Evolutionary conservation across 2,329 filamentous ascomycete species (phyloP).

Genomic region (Cucurbitaria berberidis): DNA sequence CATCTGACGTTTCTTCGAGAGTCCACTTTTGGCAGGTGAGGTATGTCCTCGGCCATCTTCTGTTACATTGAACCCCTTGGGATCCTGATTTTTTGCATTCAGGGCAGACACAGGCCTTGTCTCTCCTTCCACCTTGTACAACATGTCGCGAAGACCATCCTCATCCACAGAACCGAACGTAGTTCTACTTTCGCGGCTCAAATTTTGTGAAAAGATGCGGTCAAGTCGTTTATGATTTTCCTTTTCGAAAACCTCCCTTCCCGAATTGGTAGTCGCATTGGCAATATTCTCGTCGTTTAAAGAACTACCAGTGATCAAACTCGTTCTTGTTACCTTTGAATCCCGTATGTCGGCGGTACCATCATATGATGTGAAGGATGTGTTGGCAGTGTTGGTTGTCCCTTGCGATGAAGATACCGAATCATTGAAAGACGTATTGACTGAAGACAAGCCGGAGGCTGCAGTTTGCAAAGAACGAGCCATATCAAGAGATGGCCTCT

Average conservation of each 20-base stretch:
- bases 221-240: slow-evolving; percentile 3
- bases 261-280: slow-evolving; percentile 8
- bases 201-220: slow-evolving; percentile 15
- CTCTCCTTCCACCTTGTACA: slow-evolving; percentile 17
- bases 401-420: slow-evolving; percentile 32
- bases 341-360: slow-evolving; percentile 6
- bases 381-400: slow-evolving; percentile 26
- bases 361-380: slow-evolving; percentile 31
- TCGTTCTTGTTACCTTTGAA: slow-evolving; percentile 15
- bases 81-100: neutral
- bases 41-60: neutral
- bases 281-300: slow-evolving; percentile 24
- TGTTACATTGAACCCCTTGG: no score
- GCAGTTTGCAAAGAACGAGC: slow-evolving; percentile 25
- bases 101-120: neutral
- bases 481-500: slow-evolving; percentile 29
- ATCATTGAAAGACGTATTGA: slow-evolving; percentile 32
- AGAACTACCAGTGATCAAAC: slow-evolving; percentile 28
- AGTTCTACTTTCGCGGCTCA: slow-evolving; percentile 22
- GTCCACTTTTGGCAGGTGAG: neutral
- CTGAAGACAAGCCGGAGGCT: slow-evolving; percentile 18
- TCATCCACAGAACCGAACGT: slow-evolving; percentile 38
- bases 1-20: neutral
- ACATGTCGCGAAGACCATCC: slow-evolving; percentile 20
- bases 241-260: slow-evolving; percentile 1